Conservation (phyloP, 495 filamentous ascomycete species). For the Glutinoglossum americanum region DNA sequence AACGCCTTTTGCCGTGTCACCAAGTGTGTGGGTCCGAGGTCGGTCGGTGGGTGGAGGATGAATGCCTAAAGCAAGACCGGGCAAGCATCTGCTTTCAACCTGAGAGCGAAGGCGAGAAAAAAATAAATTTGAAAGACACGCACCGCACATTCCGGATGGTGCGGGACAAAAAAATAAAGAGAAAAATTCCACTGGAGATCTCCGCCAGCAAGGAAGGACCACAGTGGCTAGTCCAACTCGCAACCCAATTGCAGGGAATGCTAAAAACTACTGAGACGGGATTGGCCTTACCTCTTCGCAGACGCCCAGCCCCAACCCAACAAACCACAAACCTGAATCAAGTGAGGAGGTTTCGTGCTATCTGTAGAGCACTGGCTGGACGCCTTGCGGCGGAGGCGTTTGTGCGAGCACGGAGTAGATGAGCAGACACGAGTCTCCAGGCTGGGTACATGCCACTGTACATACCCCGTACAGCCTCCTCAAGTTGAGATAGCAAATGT, state of each 20-base stretch:
- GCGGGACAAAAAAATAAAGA: not conserved
- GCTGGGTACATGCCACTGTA: too few relatives aligned
- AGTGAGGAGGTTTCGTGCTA: too few relatives aligned
- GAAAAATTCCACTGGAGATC: not conserved
- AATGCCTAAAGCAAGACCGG: constrained; percentile 1
- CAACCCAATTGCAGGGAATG: not conserved
- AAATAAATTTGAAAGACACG: not conserved
- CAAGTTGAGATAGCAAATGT: too few relatives aligned
- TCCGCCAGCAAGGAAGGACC: not conserved
- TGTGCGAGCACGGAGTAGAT: too few relatives aligned
- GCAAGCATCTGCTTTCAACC: not conserved
- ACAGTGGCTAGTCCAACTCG: not conserved
- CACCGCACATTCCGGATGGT: not conserved
- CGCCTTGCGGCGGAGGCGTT: too few relatives aligned
- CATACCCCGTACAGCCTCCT: too few relatives aligned
- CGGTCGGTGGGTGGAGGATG: not conserved
- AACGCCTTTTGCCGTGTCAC: not conserved
- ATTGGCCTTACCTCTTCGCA: not conserved
- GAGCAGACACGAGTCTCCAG: too few relatives aligned
- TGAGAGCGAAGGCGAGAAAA: not conserved
- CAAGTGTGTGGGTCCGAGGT: constrained; percentile 1
- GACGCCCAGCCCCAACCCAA: not conserved
- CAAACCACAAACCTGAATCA: too few relatives aligned
- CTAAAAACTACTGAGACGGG: not conserved
- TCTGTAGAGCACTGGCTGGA: too few relatives aligned